These are phyloP conservation scores for Barnettozyma populi DNA, from an alignment of 805 yeast genomes.

Conservation along the genomic window DNA sequence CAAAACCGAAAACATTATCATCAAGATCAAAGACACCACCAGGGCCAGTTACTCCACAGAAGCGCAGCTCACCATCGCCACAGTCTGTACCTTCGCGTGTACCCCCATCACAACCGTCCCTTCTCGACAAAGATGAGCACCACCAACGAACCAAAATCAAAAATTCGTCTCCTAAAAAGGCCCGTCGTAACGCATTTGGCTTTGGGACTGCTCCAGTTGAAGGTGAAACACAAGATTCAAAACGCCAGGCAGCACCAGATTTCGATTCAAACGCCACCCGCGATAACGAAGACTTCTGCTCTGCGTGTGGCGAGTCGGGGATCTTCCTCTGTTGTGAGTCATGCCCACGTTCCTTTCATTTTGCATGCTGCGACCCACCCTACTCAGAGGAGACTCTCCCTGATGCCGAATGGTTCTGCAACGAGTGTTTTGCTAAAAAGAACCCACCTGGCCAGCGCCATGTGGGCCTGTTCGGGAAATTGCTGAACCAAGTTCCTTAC, in stretches of 20 bases:
- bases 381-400: conserved; percentile 68
- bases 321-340: conserved; percentile 88
- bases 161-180: conserved; percentile 26
- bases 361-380: conserved; percentile 89
- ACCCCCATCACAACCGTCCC: background rate
- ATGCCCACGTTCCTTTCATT: conserved; percentile 90
- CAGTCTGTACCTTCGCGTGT: too few relatives aligned
- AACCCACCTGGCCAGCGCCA: conserved; percentile 31
- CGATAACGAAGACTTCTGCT: conserved; percentile 81
- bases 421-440: conserved; percentile 54
- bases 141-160: conserved; percentile 20
- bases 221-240: conserved; percentile 24
- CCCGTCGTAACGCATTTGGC: conserved; percentile 40
- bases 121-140: conserved; percentile 2
- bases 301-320: conserved; percentile 88
- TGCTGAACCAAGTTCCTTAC: conserved; percentile 52
- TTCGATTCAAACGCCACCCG: conserved; percentile 27
- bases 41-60: conserved; percentile 11
- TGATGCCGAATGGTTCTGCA: conserved; percentile 87
- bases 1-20: background rate
- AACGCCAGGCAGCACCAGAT: conserved; percentile 26
- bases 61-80: background rate
- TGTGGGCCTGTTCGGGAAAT: conserved; percentile 43
- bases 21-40: conserved; percentile 9
- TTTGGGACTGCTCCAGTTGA: conserved; percentile 23